phyloP scores from a whole-genome alignment of 495 filamentous ascomycete species.

The Xylaria intraflava region DNA sequence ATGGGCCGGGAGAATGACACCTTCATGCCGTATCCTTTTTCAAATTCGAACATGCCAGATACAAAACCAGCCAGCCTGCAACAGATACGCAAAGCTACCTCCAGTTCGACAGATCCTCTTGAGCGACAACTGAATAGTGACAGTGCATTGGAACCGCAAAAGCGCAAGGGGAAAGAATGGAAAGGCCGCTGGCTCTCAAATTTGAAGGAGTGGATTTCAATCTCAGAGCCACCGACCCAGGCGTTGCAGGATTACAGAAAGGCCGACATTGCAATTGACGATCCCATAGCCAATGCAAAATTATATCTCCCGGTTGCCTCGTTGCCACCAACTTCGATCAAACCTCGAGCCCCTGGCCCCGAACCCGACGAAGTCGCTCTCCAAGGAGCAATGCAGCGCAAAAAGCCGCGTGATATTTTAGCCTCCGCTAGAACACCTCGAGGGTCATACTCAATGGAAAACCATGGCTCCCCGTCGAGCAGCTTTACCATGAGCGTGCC shows the following conservation, averaged over 20 bases:
- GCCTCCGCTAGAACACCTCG: constrained; percentile 1
- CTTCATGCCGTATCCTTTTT: constrained; percentile 1
- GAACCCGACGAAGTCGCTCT: constrained; percentile 29
- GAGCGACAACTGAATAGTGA: not conserved
- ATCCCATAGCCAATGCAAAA: constrained; percentile 25
- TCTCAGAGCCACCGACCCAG: constrained; percentile 36
- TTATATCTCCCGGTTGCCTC: constrained; percentile 31
- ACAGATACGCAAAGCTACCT: not conserved
- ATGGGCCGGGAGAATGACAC: not conserved
- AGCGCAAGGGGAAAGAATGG: constrained; percentile 12
- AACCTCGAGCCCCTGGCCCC: constrained; percentile 21
- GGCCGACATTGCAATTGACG: constrained; percentile 25
- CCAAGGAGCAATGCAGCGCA: constrained; percentile 20
- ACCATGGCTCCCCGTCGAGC: constrained; percentile 17
- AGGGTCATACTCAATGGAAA: constrained; percentile 13
- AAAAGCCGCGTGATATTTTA: constrained; percentile 9
- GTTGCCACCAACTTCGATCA: constrained; percentile 31
- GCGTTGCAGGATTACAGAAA: constrained; percentile 32
- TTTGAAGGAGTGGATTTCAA: constrained; percentile 35
- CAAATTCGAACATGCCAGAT: constrained; percentile 4
- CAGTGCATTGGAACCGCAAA: not conserved
- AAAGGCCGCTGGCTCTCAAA: constrained; percentile 29
- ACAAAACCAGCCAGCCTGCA: not conserved
- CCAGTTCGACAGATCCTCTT: not conserved
- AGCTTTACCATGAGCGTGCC: constrained; percentile 6